phyloP scores from a whole-genome alignment of 495 filamentous ascomycete species.

The Astrothelium subdiscretum region DNA sequence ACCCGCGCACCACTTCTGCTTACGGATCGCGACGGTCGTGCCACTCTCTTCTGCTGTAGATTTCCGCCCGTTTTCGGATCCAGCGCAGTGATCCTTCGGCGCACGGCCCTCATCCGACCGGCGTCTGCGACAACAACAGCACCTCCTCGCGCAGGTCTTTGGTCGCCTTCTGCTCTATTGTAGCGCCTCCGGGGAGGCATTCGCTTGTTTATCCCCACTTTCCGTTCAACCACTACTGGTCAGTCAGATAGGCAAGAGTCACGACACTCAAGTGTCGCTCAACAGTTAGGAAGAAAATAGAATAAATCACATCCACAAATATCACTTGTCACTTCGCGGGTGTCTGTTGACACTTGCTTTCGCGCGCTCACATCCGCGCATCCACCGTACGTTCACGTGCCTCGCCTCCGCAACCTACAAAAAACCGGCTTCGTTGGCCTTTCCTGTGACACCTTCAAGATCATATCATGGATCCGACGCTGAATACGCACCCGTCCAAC shows the following conservation, averaged over 20 bases:
- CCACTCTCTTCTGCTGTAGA: background rate
- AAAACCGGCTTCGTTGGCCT: background rate
- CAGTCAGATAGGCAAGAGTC: background rate
- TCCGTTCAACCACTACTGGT: background rate
- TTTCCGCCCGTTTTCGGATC: background rate
- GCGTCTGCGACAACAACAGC: background rate
- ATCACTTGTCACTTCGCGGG: background rate
- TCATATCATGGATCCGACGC: background rate
- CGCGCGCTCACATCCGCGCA: too few relatives aligned
- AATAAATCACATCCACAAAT: background rate
- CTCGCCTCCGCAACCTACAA: background rate
- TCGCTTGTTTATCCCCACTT: background rate
- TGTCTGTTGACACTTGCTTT: background rate
- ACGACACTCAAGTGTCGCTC: background rate
- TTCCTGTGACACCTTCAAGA: background rate
- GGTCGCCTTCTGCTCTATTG: background rate
- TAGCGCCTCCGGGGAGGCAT: slow-evolving; percentile 1
- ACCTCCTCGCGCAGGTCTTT: background rate
- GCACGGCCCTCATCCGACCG: background rate
- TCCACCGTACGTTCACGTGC: too few relatives aligned
- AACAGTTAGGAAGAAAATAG: slow-evolving; percentile 2
- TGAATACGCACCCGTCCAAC: slow-evolving; percentile 2
- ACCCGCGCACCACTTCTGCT: background rate
- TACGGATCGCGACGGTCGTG: background rate
- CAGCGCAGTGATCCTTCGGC: background rate